Evolutionary conservation across 345 rosid species (phyloP).

Genomic region (Heritiera fomes): DNA sequence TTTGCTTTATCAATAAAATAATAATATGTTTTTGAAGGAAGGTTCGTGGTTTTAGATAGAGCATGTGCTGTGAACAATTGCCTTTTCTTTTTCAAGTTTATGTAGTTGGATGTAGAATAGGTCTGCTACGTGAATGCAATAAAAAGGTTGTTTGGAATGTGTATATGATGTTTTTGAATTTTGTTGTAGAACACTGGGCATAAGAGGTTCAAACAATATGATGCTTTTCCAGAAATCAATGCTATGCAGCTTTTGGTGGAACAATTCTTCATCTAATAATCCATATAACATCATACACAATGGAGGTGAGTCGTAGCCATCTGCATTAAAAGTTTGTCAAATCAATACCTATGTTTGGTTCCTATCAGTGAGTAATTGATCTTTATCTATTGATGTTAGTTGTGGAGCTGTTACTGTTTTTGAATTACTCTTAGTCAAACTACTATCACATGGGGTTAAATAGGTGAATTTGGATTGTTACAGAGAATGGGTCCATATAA

Average conservation of each 20-base stretch:
- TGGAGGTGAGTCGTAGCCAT: slow-evolving; percentile 2
- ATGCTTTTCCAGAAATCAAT: slow-evolving; percentile 11
- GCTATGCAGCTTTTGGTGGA: slow-evolving; percentile 8
- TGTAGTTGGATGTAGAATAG: neutral
- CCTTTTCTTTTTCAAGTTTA: neutral
- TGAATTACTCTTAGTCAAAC: neutral
- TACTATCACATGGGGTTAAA: neutral
- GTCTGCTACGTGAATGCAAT: no score
- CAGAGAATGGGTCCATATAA: neutral
- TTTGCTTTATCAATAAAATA: neutral
- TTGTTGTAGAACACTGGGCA: slow-evolving; percentile 9
- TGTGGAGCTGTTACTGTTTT: neutral
- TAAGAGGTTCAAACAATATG: slow-evolving; percentile 13
- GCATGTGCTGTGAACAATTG: neutral
- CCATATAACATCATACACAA: neutral
- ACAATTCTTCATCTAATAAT: neutral
- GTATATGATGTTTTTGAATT: neutral
- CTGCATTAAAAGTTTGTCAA: neutral
- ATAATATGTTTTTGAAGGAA: neutral
- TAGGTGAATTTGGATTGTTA: neutral
- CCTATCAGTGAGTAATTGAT: neutral
- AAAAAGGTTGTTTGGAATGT: neutral
- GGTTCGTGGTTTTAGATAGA: neutral
- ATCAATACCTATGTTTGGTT: slow-evolving; percentile 6
- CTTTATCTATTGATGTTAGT: neutral